phyloP scores from a whole-genome alignment of 345 rosid species.

The Triadica sebifera region DNA sequence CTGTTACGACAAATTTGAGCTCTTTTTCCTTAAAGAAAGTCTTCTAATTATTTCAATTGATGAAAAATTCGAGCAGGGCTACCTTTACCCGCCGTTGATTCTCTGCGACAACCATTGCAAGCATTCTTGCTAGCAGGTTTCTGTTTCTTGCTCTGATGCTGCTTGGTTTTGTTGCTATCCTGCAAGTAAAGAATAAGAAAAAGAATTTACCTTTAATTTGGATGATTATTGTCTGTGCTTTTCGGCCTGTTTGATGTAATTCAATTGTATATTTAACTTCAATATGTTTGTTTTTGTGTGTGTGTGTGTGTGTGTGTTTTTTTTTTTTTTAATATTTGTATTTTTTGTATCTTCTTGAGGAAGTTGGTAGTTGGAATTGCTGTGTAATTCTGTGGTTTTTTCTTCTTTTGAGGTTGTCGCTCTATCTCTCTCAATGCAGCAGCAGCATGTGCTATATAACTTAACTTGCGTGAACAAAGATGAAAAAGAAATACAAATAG shows the following conservation, averaged over 20 bases:
- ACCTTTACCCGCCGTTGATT: constrained; percentile 5
- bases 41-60: not conserved
- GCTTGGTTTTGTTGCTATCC: not conserved
- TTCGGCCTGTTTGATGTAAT: not conserved
- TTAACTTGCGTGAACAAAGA: not conserved
- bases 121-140: constrained; percentile 5
- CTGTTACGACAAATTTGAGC: not conserved
- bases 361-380: not conserved
- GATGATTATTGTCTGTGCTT: not conserved
- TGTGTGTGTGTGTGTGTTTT: no score
- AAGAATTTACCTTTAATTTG: not conserved
- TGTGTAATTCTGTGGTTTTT: not conserved
- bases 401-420: not conserved
- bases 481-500: not conserved
- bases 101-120: not conserved
- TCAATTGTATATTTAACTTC: not conserved
- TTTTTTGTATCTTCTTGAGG: not conserved
- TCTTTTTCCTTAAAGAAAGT: not conserved
- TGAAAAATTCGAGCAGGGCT: not conserved
- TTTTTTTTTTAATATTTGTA: not conserved
- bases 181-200: not conserved
- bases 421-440: not conserved
- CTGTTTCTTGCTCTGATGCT: not conserved
- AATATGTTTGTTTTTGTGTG: not conserved
- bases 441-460: not conserved